Percentiles rank a stretch among this genome's conserved stretches.
These are phyloP conservation scores for Chondrostereum purpureum DNA, from an alignment of 1,284 basidiomycete genomes.

Conservation along the genomic window DNA sequence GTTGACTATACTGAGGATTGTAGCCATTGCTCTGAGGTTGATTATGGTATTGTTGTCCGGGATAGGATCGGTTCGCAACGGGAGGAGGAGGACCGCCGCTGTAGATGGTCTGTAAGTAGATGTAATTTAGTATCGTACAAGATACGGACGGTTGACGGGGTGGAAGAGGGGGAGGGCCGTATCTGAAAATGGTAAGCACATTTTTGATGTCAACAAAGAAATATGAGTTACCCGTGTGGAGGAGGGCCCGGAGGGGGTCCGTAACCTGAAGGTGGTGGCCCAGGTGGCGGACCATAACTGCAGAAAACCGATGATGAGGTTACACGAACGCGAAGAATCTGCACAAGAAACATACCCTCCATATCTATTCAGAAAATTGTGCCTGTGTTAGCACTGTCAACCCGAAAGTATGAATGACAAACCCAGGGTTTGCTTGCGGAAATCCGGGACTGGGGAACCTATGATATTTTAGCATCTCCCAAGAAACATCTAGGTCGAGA, in stretches of 20 bases:
- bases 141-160: too few species aligned
- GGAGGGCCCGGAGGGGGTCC: not conserved
- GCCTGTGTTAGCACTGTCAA: not conserved
- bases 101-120: not conserved
- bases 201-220: too few species aligned
- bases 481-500: too few species aligned
- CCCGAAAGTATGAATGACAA: not conserved
- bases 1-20: not conserved
- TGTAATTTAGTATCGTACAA: too few species aligned
- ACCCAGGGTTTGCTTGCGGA: not conserved
- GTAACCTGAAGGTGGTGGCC: not conserved
- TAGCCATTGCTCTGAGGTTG: not conserved
- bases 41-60: not conserved
- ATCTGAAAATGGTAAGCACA: too few species aligned
- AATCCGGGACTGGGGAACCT: not conserved
- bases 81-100: not conserved
- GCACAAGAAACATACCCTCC: not conserved
- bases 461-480: too few species aligned
- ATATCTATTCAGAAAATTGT: not conserved
- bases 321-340: not conserved
- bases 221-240: too few species aligned
- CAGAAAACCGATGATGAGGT: not conserved
- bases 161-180: not conserved
- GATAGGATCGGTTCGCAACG: not conserved
- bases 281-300: not conserved